Percentiles rank a stretch among this genome's conserved stretches.
Evolutionary conservation across 257 asterid genomes (phyloP).

Genomic region (Echites panduratus): DNA sequence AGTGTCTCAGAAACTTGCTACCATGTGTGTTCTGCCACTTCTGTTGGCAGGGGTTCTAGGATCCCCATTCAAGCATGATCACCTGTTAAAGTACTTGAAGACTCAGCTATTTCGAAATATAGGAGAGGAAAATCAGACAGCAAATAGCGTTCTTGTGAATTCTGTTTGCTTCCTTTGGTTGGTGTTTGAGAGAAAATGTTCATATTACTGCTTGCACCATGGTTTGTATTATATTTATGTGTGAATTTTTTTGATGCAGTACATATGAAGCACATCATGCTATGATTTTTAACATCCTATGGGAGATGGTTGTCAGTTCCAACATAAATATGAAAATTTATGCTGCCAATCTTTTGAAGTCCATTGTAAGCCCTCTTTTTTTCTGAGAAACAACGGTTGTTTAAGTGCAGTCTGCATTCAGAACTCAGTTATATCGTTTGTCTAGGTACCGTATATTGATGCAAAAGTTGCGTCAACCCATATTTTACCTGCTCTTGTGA

Average conservation of each 20-base stretch:
- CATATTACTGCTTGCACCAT: constrained; percentile 5
- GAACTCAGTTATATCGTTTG: constrained; percentile 11
- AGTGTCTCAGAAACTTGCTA: constrained; percentile 61
- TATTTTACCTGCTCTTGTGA: constrained; percentile 93
- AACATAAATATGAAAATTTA: constrained; percentile 57
- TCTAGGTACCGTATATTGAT: constrained; percentile 79
- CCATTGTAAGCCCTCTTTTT: constrained; percentile 55
- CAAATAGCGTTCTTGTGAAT: constrained; percentile 63
- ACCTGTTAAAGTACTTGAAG: constrained; percentile 66
- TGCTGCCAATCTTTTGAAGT: constrained; percentile 84
- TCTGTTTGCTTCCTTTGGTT: constrained; percentile 93
- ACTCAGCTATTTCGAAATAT: constrained; percentile 56
- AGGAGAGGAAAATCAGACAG: constrained; percentile 49
- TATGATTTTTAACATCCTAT: constrained; percentile 72
- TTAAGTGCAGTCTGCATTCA: background rate
- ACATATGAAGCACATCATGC: constrained; percentile 73
- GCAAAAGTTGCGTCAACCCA: constrained; percentile 82
- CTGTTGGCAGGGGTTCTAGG: constrained; percentile 97
- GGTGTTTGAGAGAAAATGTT: constrained; percentile 21
- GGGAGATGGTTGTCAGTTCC: constrained; percentile 95
- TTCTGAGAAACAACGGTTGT: background rate
- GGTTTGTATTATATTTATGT: constrained; percentile 6
- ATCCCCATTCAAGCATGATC: constrained; percentile 58
- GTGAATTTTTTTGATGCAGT: constrained; percentile 47
- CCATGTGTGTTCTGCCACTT: constrained; percentile 82